Conservation (phyloP, 2,329 filamentous ascomycete species). For the Fusarium subglutinans region DNA sequence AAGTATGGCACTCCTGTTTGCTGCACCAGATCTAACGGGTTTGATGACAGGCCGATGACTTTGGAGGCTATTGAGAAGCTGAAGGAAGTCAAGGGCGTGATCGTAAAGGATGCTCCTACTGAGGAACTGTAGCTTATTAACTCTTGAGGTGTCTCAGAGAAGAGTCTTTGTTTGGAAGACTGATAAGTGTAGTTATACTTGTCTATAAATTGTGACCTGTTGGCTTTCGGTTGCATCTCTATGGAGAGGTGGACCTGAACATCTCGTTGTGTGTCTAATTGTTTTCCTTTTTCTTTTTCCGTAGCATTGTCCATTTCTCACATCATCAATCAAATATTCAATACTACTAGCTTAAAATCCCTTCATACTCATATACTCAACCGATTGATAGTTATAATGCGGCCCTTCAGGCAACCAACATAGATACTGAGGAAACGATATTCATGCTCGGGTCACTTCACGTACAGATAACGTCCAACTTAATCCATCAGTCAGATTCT, state of each 20-base stretch:
- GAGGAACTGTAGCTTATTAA: not conserved
- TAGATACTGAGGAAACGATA: rapidly evolving
- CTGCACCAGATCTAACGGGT: rapidly evolving
- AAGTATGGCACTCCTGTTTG: rapidly evolving
- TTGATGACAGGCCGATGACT: not conserved
- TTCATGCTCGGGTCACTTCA: not conserved
- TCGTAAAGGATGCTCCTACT: not conserved
- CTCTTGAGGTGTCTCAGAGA: rapidly evolving
- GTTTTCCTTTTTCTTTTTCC: not conserved
- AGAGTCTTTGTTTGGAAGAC: rapidly evolving
- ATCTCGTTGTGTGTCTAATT: too few species aligned
- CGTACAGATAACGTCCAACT: not conserved
- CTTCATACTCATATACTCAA: rapidly evolving
- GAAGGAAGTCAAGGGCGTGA: not conserved
- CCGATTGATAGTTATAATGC: rapidly evolving
- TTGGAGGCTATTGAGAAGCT: constrained; percentile 10
- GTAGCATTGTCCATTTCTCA: rapidly evolving
- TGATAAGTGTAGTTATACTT: not conserved
- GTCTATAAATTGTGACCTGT: not conserved
- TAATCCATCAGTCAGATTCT: too few species aligned
- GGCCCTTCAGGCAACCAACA: rapidly evolving
- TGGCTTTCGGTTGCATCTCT: rapidly evolving
- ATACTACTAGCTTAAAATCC: rapidly evolving
- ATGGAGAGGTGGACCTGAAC: rapidly evolving
- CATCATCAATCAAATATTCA: rapidly evolving